These are phyloP conservation scores for Scytalidium lignicola DNA, from an alignment of 2,329 filamentous ascomycete genomes.

Conservation along the genomic window DNA sequence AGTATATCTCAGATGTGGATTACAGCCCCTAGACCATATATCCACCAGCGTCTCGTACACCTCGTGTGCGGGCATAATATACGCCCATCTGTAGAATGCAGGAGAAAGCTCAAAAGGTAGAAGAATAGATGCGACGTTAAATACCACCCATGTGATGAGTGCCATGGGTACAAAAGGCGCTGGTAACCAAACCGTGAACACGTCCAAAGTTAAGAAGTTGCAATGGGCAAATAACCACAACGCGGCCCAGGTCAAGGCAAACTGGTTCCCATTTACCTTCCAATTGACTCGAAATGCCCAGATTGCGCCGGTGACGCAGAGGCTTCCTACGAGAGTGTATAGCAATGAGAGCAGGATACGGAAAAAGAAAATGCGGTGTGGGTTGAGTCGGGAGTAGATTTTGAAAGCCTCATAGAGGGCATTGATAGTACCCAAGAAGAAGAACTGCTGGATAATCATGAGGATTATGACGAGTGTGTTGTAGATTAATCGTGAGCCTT, in stretches of 20 bases:
- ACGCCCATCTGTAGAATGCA: conserved; percentile 56
- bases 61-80: conserved; percentile 58
- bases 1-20: conserved; percentile 32
- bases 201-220: conserved; percentile 38
- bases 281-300: conserved; percentile 41
- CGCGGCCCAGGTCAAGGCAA: conserved; percentile 54
- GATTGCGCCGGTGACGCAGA: conserved; percentile 35
- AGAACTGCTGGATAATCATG: conserved; percentile 28
- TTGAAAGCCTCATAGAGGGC: conserved; percentile 22
- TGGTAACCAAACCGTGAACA: conserved; percentile 30
- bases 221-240: conserved; percentile 55
- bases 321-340: conserved; percentile 31
- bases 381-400: conserved; percentile 16
- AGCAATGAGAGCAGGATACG: conserved; percentile 24
- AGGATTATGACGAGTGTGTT: conserved; percentile 37
- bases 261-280: conserved; percentile 44
- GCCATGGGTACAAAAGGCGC: conserved; percentile 35
- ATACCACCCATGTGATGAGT: conserved; percentile 55
- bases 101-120: conserved; percentile 55
- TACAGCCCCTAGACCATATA: conserved; percentile 38
- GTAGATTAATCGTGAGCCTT: conserved; percentile 29
- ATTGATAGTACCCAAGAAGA: conserved; percentile 25
- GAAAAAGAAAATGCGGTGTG: conserved; percentile 20
- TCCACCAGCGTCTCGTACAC: conserved; percentile 38
- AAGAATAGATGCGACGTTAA: conserved; percentile 57